These are phyloP conservation scores for Beauveria varroae DNA, from an alignment of 2,329 filamentous ascomycete genomes.

Conservation along the genomic window DNA sequence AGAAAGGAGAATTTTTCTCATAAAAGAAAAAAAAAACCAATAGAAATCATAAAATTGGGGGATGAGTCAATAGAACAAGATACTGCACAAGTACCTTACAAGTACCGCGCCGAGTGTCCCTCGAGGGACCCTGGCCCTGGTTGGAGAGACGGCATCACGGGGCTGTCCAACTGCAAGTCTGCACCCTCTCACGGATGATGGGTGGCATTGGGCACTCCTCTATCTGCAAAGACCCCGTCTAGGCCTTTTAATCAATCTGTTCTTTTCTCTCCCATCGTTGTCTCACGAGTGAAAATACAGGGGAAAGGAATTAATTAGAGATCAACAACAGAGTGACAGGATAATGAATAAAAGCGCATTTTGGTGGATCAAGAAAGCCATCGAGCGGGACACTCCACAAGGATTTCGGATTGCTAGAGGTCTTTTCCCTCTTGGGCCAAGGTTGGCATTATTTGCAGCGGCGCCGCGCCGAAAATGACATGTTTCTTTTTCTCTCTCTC, in stretches of 20 bases:
- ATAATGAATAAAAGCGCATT: no score
- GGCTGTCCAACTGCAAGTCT: background rate
- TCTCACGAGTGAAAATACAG: background rate
- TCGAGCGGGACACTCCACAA: background rate
- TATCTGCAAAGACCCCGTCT: conserved; percentile 8
- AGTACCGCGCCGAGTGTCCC: background rate
- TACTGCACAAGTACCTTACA: background rate
- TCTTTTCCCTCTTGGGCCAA: background rate
- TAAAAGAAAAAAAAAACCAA: no score
- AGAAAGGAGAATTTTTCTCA: background rate
- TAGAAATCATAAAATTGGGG: no score
- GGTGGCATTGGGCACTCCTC: background rate
- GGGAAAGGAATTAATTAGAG: no score
- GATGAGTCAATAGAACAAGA: background rate
- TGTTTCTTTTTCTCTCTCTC: background rate
- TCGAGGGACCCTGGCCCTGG: background rate
- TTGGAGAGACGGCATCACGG: background rate
- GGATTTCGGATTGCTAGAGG: background rate
- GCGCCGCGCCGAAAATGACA: background rate
- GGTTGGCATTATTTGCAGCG: background rate
- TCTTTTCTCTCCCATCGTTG: background rate
- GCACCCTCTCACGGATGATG: background rate
- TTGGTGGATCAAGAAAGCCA: background rate
- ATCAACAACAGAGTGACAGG: no score
- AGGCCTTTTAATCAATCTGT: background rate